phyloP scores from a whole-genome alignment of 345 rosid genomes.

The Citrus sinensis region DVS_A1.0 CM039163.1:49659001-49659500 shows the following conservation, averaged over 20 bases:
- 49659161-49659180: too few relatives aligned
- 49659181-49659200: not conserved
- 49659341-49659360: not conserved
- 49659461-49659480: not conserved
- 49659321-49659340: too few relatives aligned
- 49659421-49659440: not conserved
- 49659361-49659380: not conserved
- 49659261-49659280: too few relatives aligned
- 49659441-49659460: not conserved
- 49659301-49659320: too few relatives aligned
- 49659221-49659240: too few relatives aligned
- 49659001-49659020: not conserved
- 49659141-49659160: not conserved
- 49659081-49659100: not conserved
- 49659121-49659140: not conserved
- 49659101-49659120: not conserved
- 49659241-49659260: too few relatives aligned
- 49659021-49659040: not conserved
- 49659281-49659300: too few relatives aligned
- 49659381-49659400: too few relatives aligned
- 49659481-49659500: not conserved
- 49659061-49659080: not conserved
- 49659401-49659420: not conserved
- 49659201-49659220: too few relatives aligned
- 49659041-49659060: not conserved